These are phyloP conservation scores for Withania somnifera DNA, from an alignment of 305 asterid genomes.

Conservation along the genomic window DNA sequence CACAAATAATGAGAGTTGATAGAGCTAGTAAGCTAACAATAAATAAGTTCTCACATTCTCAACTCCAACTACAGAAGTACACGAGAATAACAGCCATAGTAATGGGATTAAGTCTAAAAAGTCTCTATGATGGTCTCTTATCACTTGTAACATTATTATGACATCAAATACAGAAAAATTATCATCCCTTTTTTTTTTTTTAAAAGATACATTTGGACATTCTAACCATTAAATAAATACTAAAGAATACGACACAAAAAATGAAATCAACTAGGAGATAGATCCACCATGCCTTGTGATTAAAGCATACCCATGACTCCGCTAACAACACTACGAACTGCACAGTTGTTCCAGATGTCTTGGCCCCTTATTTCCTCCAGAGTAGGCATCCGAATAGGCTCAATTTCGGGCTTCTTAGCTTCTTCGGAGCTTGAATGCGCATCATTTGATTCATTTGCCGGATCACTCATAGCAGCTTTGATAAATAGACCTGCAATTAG, in stretches of 20 bases:
- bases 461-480: constrained; percentile 34
- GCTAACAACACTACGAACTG: constrained; percentile 74
- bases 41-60: background rate
- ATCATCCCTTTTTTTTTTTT: no score
- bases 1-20: background rate
- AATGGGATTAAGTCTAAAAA: background rate
- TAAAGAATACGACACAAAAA: background rate
- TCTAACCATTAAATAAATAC: background rate
- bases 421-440: constrained; percentile 40
- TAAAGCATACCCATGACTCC: constrained; percentile 77
- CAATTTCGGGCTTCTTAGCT: constrained; percentile 30
- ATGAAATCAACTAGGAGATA: background rate
- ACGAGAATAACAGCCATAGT: background rate
- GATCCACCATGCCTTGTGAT: background rate
- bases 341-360: constrained; percentile 95
- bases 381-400: constrained; percentile 64
- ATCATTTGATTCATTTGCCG: constrained; percentile 26
- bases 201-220: background rate
- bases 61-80: background rate
- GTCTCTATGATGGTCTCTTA: background rate
- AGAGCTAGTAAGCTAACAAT: background rate
- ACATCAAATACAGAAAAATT: background rate
- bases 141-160: background rate
- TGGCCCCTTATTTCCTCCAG: constrained; percentile 82
- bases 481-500: background rate